Evolutionary conservation across 2,329 filamentous ascomycete genomes (phyloP).

Genomic region (Fusarium denticulatum): DNA sequence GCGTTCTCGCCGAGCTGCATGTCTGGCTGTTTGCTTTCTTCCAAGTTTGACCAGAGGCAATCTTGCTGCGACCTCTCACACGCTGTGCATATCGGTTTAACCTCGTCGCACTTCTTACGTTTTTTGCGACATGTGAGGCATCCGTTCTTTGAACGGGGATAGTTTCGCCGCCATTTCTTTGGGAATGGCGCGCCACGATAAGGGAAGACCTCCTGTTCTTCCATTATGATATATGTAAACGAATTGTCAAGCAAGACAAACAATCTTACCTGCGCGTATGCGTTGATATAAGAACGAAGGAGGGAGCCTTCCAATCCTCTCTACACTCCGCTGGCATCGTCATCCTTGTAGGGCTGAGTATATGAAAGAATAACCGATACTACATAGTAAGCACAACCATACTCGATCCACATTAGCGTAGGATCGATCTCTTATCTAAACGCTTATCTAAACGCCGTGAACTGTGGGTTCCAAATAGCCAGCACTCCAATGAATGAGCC

Average conservation of each 20-base stretch:
- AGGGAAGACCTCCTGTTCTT: neutral
- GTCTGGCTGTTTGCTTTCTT: neutral
- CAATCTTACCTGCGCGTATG: neutral
- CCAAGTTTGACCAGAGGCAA: neutral
- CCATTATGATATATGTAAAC: neutral
- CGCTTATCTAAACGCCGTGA: neutral
- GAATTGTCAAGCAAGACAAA: neutral
- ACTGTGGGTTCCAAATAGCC: neutral
- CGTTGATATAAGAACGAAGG: neutral
- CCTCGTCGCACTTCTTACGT: conserved; percentile 15
- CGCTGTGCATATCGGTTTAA: neutral
- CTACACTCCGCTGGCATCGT: neutral
- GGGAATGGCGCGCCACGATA: conserved; percentile 4
- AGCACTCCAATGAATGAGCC: too few relatives aligned
- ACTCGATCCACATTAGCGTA: neutral
- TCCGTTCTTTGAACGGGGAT: conserved; percentile 11
- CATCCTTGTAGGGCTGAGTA: neutral
- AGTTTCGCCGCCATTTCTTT: conserved; percentile 11
- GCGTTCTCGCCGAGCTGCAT: neutral
- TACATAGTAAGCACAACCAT: neutral
- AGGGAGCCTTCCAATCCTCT: neutral
- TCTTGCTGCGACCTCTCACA: neutral
- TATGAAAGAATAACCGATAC: neutral
- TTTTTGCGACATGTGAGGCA: conserved; percentile 6
- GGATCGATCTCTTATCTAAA: neutral